Conservation (phyloP, 176 grass and related monocot species). For the Poa annua region DNA sequence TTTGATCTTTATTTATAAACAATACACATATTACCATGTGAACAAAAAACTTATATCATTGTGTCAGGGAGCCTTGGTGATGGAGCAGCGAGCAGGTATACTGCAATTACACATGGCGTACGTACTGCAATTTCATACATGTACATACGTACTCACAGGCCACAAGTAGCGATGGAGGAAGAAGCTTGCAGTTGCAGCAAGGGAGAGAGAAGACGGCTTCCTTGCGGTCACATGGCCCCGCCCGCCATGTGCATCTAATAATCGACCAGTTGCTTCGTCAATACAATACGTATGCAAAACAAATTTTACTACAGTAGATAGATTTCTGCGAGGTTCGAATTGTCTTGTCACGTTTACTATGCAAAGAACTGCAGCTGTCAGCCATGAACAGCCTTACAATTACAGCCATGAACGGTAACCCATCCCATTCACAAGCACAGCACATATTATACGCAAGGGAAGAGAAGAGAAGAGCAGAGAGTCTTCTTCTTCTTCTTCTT, state of each 20-base stretch:
- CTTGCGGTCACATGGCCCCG: background rate
- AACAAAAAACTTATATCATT: too few species aligned
- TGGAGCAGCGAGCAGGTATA: too few species aligned
- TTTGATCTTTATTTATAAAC: too few species aligned
- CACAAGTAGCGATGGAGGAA: background rate
- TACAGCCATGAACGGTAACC: background rate
- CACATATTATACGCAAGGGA: background rate
- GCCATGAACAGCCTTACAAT: background rate
- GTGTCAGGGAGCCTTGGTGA: too few species aligned
- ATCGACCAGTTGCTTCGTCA: background rate
- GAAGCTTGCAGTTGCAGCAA: background rate
- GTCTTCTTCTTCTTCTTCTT: background rate
- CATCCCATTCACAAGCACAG: background rate
- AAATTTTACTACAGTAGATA: background rate
- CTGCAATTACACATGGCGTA: too few species aligned
- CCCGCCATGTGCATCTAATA: background rate
- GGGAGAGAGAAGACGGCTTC: background rate
- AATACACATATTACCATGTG: too few species aligned
- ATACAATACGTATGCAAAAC: background rate
- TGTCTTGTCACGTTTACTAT: slow-evolving; percentile 29
- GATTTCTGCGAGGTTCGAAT: background rate
- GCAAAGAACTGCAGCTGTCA: background rate
- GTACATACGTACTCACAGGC: too few species aligned
- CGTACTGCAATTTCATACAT: background rate
- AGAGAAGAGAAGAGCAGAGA: background rate